Conservation (phyloP, 768 basidiomycete genomes). For the Boletus vermiculosoides region DNA sequence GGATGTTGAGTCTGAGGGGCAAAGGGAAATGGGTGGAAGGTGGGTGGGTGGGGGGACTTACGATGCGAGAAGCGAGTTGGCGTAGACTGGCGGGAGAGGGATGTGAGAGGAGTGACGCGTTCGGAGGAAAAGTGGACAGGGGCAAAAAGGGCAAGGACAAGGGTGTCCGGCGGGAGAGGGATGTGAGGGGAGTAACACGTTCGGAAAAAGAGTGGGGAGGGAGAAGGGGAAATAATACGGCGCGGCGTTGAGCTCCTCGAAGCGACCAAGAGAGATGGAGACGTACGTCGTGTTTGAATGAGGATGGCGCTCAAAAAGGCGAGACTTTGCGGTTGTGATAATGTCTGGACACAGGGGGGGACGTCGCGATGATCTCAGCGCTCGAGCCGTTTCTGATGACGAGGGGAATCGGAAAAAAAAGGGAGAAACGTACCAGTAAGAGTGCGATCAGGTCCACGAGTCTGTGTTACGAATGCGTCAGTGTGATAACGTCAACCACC, state of each 20-base stretch:
- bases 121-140: too few species aligned
- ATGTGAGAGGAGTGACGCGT: too few species aligned
- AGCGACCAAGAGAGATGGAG: too few species aligned
- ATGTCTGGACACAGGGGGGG: constrained; percentile 8
- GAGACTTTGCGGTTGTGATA: constrained; percentile 18
- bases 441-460: constrained; percentile 28
- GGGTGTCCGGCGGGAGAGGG: too few species aligned
- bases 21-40: too few species aligned
- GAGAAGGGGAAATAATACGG: not conserved
- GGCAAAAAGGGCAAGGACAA: too few species aligned
- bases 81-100: constrained; percentile 23
- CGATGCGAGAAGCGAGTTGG: constrained; percentile 32
- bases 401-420: not conserved
- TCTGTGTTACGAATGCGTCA: constrained; percentile 6
- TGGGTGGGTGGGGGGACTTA: constrained; percentile 1
- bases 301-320: constrained; percentile 22
- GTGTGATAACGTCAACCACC: not conserved
- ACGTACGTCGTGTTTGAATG: constrained; percentile 29
- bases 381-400: not conserved
- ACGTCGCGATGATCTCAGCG: not conserved
- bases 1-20: constrained; percentile 23
- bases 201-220: too few species aligned
- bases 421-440: constrained; percentile 15
- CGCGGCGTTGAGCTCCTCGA: not conserved
- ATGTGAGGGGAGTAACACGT: too few species aligned